Evolutionary conservation across 257 asterid species (phyloP).

Genomic region (Nicotiana undulata): DNA sequence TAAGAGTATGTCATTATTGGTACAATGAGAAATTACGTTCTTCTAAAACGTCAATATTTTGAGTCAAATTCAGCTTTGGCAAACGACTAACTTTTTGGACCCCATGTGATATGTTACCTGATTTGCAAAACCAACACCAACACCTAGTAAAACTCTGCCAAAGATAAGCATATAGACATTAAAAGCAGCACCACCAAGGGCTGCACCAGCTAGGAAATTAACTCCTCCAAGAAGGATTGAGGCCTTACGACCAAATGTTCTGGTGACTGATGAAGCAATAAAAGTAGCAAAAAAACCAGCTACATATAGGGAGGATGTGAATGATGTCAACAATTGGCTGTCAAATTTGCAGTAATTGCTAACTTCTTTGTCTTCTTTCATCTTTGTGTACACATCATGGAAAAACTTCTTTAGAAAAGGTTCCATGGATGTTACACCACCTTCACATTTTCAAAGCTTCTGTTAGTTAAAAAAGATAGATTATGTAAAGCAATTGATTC

Average conservation of each 20-base stretch:
- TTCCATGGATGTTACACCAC: slow-evolving; percentile 89
- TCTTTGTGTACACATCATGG: slow-evolving; percentile 43
- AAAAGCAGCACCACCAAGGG: slow-evolving; percentile 59
- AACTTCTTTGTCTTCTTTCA: slow-evolving; percentile 40
- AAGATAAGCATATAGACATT: slow-evolving; percentile 56
- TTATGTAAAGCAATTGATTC: not conserved
- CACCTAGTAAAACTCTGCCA: slow-evolving; percentile 63
- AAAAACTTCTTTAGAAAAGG: slow-evolving; percentile 62
- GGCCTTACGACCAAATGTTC: slow-evolving; percentile 49
- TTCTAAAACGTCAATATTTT: too few relatives aligned
- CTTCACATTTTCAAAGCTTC: slow-evolving; percentile 19
- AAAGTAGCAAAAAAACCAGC: slow-evolving; percentile 71
- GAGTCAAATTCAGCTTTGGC: too few relatives aligned
- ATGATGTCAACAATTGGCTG: slow-evolving; percentile 51
- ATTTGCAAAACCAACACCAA: slow-evolving; percentile 76
- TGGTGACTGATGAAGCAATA: slow-evolving; percentile 49
- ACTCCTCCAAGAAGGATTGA: slow-evolving; percentile 63
- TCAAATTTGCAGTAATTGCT: slow-evolving; percentile 85
- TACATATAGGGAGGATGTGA: slow-evolving; percentile 72
- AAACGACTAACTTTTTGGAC: too few relatives aligned
- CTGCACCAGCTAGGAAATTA: slow-evolving; percentile 62
- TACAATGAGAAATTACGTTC: not conserved
- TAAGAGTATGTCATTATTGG: not conserved
- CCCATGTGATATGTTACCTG: slow-evolving; percentile 32
- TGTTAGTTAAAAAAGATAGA: not conserved